Base-by-base conservation (phyloP, 768 basidiomycete species). In the Xerocomus potaroensis region DNA sequence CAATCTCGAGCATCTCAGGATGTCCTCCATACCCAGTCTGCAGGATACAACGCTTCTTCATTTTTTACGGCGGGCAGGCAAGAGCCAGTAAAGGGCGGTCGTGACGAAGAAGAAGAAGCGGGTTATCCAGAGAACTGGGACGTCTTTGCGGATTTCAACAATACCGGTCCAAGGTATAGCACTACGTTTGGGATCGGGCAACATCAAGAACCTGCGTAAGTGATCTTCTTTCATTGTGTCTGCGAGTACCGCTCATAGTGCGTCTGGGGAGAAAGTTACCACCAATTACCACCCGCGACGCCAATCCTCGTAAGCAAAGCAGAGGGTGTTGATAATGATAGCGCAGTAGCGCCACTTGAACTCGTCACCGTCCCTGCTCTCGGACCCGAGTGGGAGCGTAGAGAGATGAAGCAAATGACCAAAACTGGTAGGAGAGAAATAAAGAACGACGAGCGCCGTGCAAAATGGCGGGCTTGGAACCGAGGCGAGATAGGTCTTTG, bases 291-390 rank as follows among this genome's bases (percentile, higher is more conserved):
- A 11, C 69, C 72, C 21, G 41, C 48, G 3, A 36, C 39, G 0
- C 53, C 64, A 32, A 9, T 47, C 14, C 11, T 33, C 53, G 18
- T 64, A 35, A 64, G 61, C 47, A 73, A 69, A 53, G 44, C 50
- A 24, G 77, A 76, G 22, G 71, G 16, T 3, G 15, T 58, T 10
- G 73, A 73, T 39, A 58, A 60, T 11, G 60, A 63, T 36, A 59
- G 54, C 34, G 42, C 66, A 15, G 45, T 57, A 4, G 72, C 72
- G 9, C 80, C 78, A 3, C 87, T 92, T 19, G 93, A 97, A 66
- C 74, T 94, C 64, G 85, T 95, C 35, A 95, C 93, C 1, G 91
- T 96, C 0, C 93, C 93, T 3, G 88, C 88, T 2, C 74, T 97
- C 3, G 93, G 93, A 16, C 71, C 93, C 0, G 93, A 97, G 69